These are phyloP conservation scores for Hypoxylon sp. DNA, from an alignment of 2,329 filamentous ascomycete genomes.

Conservation along the genomic window DNA sequence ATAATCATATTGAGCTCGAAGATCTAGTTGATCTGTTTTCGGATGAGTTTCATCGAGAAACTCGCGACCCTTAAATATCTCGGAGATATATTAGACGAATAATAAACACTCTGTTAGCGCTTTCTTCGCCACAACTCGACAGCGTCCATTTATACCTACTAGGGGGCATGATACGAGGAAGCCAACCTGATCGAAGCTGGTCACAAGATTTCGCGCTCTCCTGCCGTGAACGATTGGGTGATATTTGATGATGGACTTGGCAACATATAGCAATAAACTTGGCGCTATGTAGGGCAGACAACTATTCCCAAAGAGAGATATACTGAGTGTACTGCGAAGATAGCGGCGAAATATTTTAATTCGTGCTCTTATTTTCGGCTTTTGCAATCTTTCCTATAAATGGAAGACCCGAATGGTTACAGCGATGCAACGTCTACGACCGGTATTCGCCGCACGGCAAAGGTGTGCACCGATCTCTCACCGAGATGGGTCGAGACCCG, in stretches of 20 bases:
- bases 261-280: not conserved
- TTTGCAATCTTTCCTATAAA: too few relatives aligned
- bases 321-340: too few relatives aligned
- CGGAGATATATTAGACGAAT: not conserved
- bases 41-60: not conserved
- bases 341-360: too few relatives aligned
- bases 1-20: constrained; percentile 11
- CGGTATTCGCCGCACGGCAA: not conserved
- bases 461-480: not conserved
- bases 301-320: too few relatives aligned
- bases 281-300: too few relatives aligned
- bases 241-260: not conserved
- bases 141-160: too few relatives aligned
- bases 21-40: not conserved
- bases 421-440: not conserved
- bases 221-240: not conserved
- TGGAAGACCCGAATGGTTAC: not conserved
- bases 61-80: not conserved
- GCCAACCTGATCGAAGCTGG: not conserved
- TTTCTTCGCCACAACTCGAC: too few relatives aligned
- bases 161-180: not conserved
- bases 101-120: too few relatives aligned
- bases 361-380: not conserved
- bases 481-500: not conserved
- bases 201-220: not conserved